Evolutionary conservation across 1,284 basidiomycete species (phyloP).

Genomic region (Malassezia yamatoensis): DNA sequence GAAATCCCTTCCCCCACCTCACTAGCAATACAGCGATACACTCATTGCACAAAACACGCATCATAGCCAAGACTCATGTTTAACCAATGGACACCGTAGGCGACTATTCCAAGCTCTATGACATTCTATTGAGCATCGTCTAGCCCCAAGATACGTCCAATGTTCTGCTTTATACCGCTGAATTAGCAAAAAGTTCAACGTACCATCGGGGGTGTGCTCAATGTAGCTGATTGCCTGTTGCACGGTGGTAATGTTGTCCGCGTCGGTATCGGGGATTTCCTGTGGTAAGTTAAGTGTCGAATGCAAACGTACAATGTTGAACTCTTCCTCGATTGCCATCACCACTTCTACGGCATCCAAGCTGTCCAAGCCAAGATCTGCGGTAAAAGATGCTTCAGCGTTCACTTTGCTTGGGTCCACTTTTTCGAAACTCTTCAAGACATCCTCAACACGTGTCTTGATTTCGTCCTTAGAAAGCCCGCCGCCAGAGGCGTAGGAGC

Average conservation of each 20-base stretch:
- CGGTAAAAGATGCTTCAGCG: constrained; percentile 64
- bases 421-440: constrained; percentile 91
- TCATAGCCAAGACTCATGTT: too few relatives aligned
- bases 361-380: constrained; percentile 89
- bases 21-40: too few relatives aligned
- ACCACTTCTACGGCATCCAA: constrained; percentile 96
- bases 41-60: too few relatives aligned
- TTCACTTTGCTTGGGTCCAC: constrained; percentile 73
- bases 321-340: constrained; percentile 98
- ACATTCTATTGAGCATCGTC: too few relatives aligned
- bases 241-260: constrained; percentile 92
- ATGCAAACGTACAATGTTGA: constrained; percentile 36
- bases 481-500: constrained; percentile 65
- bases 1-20: too few relatives aligned
- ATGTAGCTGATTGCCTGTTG: constrained; percentile 96
- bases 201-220: constrained; percentile 75
- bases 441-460: constrained; percentile 69
- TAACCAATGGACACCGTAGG: not conserved
- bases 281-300: constrained; percentile 37
- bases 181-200: constrained; percentile 16
- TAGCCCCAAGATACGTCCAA: too few relatives aligned
- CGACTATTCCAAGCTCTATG: not conserved
- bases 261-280: constrained; percentile 96
- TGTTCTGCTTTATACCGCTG: constrained; percentile 1
- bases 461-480: constrained; percentile 68